phyloP scores from a whole-genome alignment of 1,284 basidiomycete species.

The Schizopora paradoxa region DNA sequence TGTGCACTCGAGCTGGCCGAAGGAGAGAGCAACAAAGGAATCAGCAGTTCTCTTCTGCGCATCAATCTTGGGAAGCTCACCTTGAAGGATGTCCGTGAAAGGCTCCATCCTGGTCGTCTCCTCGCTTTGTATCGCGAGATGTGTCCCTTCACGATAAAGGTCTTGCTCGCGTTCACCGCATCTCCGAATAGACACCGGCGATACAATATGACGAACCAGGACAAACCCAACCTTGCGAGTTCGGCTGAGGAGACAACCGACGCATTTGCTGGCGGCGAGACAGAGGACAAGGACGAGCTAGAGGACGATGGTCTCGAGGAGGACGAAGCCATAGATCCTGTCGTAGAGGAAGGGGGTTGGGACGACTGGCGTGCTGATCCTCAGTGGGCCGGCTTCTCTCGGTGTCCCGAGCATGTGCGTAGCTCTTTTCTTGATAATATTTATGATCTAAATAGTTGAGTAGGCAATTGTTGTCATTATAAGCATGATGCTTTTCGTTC shows the following conservation, averaged over 20 bases:
- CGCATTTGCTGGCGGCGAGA: neutral
- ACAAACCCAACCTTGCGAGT: too few species aligned
- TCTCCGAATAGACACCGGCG: conserved; percentile 13
- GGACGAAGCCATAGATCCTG: conserved; percentile 14
- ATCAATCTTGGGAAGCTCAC: neutral
- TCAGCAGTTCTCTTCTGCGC: conserved; percentile 4
- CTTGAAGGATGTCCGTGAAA: neutral
- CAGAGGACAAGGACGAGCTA: neutral
- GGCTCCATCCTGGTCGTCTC: conserved; percentile 2
- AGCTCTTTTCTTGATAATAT: too few species aligned
- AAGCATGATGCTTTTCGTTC: too few species aligned
- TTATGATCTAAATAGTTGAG: too few species aligned
- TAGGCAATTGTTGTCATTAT: too few species aligned
- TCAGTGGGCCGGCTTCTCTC: too few species aligned
- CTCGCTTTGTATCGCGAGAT: conserved; percentile 2
- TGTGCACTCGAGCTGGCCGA: conserved; percentile 13
- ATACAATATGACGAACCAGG: conserved; percentile 1
- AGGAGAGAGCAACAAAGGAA: conserved; percentile 10
- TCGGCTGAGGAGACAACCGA: too few species aligned
- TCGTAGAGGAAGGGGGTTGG: too few species aligned
- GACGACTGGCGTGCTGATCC: too few species aligned
- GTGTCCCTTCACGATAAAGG: conserved; percentile 11
- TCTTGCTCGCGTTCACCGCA: conserved; percentile 7
- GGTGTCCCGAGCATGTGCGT: too few species aligned
- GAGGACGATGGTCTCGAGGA: neutral